Conservation (phyloP, 495 filamentous ascomycete genomes). For the Lasiosphaeriaceae sp. region DNA sequence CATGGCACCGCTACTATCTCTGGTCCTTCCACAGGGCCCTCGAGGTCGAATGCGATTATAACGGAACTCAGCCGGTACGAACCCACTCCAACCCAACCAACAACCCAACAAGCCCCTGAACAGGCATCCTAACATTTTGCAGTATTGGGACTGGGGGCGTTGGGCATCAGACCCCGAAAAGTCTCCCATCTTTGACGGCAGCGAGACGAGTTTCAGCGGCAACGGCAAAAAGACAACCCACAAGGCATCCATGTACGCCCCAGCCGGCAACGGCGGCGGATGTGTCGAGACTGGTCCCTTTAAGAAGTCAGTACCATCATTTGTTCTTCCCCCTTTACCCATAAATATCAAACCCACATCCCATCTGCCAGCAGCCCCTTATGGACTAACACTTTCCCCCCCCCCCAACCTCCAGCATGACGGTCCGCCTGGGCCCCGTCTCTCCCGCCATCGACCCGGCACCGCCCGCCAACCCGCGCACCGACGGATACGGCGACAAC, state of each 20-base stretch:
- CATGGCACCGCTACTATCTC: constrained; percentile 69
- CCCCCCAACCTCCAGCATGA: constrained; percentile 26
- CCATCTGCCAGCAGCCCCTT: too few relatives aligned
- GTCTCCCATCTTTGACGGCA: constrained; percentile 65
- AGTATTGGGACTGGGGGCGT: constrained; percentile 64
- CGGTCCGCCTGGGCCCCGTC: constrained; percentile 52
- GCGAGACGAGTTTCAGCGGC: constrained; percentile 55
- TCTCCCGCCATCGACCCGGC: constrained; percentile 32
- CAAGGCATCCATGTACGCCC: constrained; percentile 25
- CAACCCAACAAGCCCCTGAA: too few relatives aligned
- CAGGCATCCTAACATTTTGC: not conserved
- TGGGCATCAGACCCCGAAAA: constrained; percentile 46
- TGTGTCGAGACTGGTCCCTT: constrained; percentile 62
- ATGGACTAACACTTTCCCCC: not conserved
- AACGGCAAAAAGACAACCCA: constrained; percentile 50
- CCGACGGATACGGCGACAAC: constrained; percentile 45
- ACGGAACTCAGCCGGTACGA: constrained; percentile 40
- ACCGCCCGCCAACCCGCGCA: constrained; percentile 30
- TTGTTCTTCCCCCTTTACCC: not conserved
- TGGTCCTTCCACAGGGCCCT: constrained; percentile 62
- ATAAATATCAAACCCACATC: too few relatives aligned
- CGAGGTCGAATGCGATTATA: constrained; percentile 65
- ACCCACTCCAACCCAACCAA: too few relatives aligned
- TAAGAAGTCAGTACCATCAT: constrained; percentile 26
- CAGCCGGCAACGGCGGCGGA: constrained; percentile 62